These are phyloP conservation scores for Dendrocalamus latiflorus DNA, from an alignment of 202 grass and related monocot genomes.

Conservation along the genomic window DNA sequence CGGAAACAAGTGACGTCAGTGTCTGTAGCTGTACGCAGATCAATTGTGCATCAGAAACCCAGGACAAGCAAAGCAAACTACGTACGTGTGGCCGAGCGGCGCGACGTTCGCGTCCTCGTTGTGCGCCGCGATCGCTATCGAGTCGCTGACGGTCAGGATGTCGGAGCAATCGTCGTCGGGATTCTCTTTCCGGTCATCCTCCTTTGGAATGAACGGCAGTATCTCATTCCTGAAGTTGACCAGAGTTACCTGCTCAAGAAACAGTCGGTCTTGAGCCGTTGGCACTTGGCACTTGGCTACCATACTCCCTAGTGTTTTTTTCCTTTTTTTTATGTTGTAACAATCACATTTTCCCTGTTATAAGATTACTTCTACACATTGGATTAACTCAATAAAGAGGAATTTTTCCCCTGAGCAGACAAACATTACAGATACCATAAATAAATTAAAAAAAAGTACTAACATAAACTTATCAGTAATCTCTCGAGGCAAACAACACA, in stretches of 20 bases:
- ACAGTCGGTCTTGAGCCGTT: background rate
- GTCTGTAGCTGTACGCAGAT: background rate
- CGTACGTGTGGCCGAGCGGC: constrained; percentile 65
- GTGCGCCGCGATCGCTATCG: constrained; percentile 58
- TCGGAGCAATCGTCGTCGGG: constrained; percentile 67
- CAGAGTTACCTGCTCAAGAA: constrained; percentile 46
- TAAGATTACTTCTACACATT: background rate
- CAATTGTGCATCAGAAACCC: background rate
- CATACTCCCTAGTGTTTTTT: background rate
- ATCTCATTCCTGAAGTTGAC: constrained; percentile 82
- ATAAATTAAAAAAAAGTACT: too few relatives aligned
- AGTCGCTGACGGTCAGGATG: constrained; percentile 57
- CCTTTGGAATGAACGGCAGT: constrained; percentile 46
- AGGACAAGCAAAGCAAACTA: background rate
- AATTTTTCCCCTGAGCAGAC: background rate
- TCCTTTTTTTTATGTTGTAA: too few relatives aligned
- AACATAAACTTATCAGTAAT: too few relatives aligned
- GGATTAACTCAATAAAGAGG: background rate
- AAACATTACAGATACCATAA: background rate
- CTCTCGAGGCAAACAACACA: too few relatives aligned
- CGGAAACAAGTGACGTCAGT: background rate
- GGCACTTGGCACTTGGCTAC: background rate
- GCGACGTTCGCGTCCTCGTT: constrained; percentile 73
- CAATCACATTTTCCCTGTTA: too few relatives aligned
- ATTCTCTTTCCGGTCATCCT: background rate